Evolutionary conservation across 257 asterid genomes (phyloP).

Genomic region (Solanum dulcamara): DNA sequence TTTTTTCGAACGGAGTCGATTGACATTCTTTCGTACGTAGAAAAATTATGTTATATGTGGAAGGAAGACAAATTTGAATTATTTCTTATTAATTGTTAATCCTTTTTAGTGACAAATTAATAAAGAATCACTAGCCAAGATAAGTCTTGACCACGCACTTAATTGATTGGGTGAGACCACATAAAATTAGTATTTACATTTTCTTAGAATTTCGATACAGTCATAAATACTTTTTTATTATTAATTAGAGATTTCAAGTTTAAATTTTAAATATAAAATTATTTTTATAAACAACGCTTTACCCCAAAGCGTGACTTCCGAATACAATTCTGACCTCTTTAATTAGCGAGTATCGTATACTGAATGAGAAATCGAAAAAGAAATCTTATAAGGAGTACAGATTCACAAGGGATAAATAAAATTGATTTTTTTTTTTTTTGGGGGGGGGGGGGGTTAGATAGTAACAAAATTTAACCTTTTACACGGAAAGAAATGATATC

Average conservation of each 20-base stretch:
- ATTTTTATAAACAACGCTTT: not conserved
- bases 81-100: not conserved
- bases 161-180: not conserved
- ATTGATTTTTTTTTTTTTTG: not conserved
- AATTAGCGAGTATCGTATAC: not conserved
- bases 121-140: not conserved
- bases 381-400: not conserved
- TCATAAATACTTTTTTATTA: not conserved
- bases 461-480: slow-evolving; percentile 42
- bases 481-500: slow-evolving; percentile 36
- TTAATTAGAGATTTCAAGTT: not conserved
- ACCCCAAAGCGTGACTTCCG: not conserved
- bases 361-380: not conserved
- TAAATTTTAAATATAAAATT: not conserved
- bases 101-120: not conserved
- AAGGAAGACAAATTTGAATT: not conserved
- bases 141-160: not conserved
- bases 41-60: not conserved
- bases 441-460: too few species aligned
- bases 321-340: not conserved
- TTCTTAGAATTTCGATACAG: not conserved
- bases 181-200: not conserved
- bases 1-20: not conserved
- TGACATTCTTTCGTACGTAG: not conserved
- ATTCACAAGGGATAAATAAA: not conserved